Conservation (phyloP, 164 flowering plant species). For the Nelumbo lutea region DNA sequence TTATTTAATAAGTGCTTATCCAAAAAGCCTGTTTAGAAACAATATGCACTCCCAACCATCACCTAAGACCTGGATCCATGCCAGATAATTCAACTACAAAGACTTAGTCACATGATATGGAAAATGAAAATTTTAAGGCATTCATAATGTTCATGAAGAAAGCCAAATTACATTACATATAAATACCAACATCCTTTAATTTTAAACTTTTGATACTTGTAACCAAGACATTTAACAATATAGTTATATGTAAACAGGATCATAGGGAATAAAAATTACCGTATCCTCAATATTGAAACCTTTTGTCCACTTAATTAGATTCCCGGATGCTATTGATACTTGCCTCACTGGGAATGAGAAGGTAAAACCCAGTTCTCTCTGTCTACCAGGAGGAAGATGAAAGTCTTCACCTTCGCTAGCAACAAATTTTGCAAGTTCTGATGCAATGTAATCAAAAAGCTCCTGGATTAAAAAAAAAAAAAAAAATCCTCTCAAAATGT, state of each 20-base stretch:
- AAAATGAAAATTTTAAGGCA: too few species aligned
- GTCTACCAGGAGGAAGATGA: slow-evolving; percentile 27
- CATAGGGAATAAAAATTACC: slow-evolving; percentile 24
- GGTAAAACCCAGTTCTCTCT: slow-evolving; percentile 52
- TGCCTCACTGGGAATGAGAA: slow-evolving; percentile 57
- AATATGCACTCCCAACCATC: too few species aligned
- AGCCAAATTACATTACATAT: background rate
- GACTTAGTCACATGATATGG: too few species aligned
- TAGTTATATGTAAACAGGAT: slow-evolving; percentile 1
- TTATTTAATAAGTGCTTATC: too few species aligned
- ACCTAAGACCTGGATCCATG: too few species aligned
- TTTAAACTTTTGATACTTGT: background rate
- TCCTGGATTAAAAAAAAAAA: slow-evolving; percentile 20
- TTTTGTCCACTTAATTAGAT: slow-evolving; percentile 47
- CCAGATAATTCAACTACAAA: too few species aligned
- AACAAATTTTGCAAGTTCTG: slow-evolving; percentile 42
- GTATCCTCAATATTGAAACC: slow-evolving; percentile 42
- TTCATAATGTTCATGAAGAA: background rate
- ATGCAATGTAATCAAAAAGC: slow-evolving; percentile 40
- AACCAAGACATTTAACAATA: background rate
- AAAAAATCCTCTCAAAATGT: too few species aligned
- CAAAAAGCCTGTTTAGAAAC: too few species aligned
- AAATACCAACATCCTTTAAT: background rate
- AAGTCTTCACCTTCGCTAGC: slow-evolving; percentile 31
- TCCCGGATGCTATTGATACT: slow-evolving; percentile 39